These are phyloP conservation scores for Tylopilus sp. DNA, from an alignment of 768 basidiomycete species.

Conservation along the genomic window DNA sequence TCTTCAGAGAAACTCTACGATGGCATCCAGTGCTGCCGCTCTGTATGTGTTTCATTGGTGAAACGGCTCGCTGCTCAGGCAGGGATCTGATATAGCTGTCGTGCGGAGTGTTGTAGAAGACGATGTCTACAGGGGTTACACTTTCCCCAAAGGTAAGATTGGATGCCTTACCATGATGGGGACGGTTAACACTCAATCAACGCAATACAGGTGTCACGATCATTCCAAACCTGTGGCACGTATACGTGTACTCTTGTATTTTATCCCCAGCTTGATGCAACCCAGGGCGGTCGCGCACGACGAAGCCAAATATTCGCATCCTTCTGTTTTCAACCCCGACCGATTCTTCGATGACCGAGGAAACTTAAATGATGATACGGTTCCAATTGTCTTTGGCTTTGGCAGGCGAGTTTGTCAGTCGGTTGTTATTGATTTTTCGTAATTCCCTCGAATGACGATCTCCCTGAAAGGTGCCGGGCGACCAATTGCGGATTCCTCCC, in stretches of 20 bases:
- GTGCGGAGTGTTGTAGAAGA: constrained; percentile 6
- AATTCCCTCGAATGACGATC: not conserved
- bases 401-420: constrained; percentile 8
- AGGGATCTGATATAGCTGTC: not conserved
- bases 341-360: constrained; percentile 10
- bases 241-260: not conserved
- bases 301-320: constrained; percentile 3
- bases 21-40: constrained; percentile 10
- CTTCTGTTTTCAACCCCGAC: constrained; percentile 1
- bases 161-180: no score
- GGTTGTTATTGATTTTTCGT: not conserved
- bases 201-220: constrained; percentile 3
- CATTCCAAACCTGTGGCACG: constrained; percentile 10
- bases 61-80: not conserved
- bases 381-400: not conserved
- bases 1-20: constrained; percentile 6
- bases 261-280: not conserved
- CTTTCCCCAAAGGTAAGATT: constrained; percentile 6
- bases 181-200: not conserved
- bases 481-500: not conserved
- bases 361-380: constrained; percentile 6
- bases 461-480: constrained; percentile 4
- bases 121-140: constrained; percentile 10
- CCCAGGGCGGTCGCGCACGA: constrained; percentile 7
- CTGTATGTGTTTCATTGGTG: not conserved